phyloP scores from a whole-genome alignment of 139 green algal genomes.

The Pycnococcus provasolii region DNA sequence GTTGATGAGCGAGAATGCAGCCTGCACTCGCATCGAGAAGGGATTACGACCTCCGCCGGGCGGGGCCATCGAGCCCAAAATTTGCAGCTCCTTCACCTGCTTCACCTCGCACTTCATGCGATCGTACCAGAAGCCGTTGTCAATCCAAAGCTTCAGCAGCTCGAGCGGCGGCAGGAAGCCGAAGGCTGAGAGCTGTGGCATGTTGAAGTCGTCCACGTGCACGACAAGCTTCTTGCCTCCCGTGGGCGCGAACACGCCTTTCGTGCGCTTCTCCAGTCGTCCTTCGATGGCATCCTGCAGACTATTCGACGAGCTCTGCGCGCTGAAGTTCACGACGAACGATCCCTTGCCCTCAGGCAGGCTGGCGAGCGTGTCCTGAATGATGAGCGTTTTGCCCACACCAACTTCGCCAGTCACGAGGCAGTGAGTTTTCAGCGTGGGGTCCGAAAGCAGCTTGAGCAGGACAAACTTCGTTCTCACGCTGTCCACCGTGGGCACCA shows the following conservation, averaged over 20 bases:
- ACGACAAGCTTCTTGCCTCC: slow-evolving; percentile 56
- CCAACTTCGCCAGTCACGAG: slow-evolving; percentile 63
- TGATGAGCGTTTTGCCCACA: slow-evolving; percentile 68
- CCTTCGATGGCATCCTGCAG: slow-evolving; percentile 67
- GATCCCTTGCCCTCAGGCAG: slow-evolving; percentile 35
- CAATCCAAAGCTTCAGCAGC: slow-evolving; percentile 72
- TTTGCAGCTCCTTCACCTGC: slow-evolving; percentile 69
- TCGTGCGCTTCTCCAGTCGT: slow-evolving; percentile 72
- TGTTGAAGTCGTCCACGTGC: slow-evolving; percentile 67
- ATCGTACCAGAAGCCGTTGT: slow-evolving; percentile 83
- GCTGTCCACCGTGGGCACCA: slow-evolving; percentile 62
- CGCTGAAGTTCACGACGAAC: slow-evolving; percentile 66
- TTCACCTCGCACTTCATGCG: slow-evolving; percentile 58
- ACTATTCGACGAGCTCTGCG: slow-evolving; percentile 29
- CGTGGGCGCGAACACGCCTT: slow-evolving; percentile 61
- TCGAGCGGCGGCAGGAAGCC: slow-evolving; percentile 75
- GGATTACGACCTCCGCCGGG: slow-evolving; percentile 64
- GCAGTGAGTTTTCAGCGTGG: slow-evolving; percentile 33
- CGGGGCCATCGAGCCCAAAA: slow-evolving; percentile 58
- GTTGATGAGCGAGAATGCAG: slow-evolving; percentile 58
- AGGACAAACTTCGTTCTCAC: slow-evolving; percentile 50
- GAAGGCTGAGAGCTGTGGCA: slow-evolving; percentile 59
- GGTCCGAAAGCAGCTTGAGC: slow-evolving; percentile 32
- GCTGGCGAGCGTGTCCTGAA: slow-evolving; percentile 43
- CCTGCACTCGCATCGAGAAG: slow-evolving; percentile 56